phyloP scores from a whole-genome alignment of 129 eudicot species.

The Centrapalus pauciflorus region DNA sequence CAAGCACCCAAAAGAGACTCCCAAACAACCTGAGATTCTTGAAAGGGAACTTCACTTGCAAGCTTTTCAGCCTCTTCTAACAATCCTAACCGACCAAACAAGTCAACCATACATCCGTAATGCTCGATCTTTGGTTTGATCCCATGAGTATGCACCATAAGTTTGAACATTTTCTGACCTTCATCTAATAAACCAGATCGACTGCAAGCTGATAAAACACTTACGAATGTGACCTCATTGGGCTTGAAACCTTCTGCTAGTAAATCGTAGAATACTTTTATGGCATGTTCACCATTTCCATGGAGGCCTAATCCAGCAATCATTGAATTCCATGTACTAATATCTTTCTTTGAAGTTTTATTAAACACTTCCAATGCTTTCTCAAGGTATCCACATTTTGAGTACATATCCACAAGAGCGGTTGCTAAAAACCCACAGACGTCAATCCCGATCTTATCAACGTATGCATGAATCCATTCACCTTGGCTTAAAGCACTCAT shows the following conservation, averaged over 20 bases:
- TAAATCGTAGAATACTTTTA: conserved; percentile 27
- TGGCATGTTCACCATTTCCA: conserved; percentile 23
- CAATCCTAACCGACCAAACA: conserved; percentile 46
- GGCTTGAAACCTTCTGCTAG: conserved; percentile 31
- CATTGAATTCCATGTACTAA: conserved; percentile 48
- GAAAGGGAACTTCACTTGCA: conserved; percentile 20
- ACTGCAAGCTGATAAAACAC: conserved; percentile 49
- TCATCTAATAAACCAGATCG: conserved; percentile 34
- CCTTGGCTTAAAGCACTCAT: conserved; percentile 43
- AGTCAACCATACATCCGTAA: conserved; percentile 50
- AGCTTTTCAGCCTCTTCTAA: conserved; percentile 38
- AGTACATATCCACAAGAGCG: conserved; percentile 47
- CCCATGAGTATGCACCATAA: conserved; percentile 27
- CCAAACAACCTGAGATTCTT: conserved; percentile 36
- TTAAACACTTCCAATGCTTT: conserved; percentile 37
- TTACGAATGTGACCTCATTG: conserved; percentile 43
- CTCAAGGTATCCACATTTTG: conserved; percentile 42
- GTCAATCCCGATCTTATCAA: conserved; percentile 24
- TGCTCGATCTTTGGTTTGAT: conserved; percentile 39
- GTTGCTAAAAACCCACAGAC: conserved; percentile 40
- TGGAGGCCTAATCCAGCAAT: conserved; percentile 37
- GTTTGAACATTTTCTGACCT: conserved; percentile 38
- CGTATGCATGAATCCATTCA: conserved; percentile 35
- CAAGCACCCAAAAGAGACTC: conserved; percentile 49
- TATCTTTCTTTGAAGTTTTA: conserved; percentile 28